Evolutionary conservation across 257 asterid genomes (phyloP), one percentile per base, ranked within the genome.

Genomic region (Gentiana dahurica): DNA sequence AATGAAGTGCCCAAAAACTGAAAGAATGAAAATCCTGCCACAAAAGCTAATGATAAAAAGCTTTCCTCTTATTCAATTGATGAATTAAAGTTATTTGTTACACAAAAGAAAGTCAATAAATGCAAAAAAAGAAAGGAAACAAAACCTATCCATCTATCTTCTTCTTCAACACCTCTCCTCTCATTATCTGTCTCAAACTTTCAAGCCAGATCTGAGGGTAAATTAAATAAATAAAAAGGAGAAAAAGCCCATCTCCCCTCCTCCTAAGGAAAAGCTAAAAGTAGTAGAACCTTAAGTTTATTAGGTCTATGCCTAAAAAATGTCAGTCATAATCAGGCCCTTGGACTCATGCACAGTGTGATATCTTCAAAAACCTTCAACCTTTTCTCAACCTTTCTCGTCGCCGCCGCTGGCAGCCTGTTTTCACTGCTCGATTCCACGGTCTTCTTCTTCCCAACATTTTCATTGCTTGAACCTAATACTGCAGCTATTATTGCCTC

Each of bases 311-410:
- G 44, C 36, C 5, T 44, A 50, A 58, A 39, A n/a, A 54, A 60
- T 44, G 53, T 54, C 24, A 39, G 24, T 24, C 24, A 24, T 24
- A 48, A 54, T 65, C 44, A 68, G 15, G 68, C 71, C 63, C 71
- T 65, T 35, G 95, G 96, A 60, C 93, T 86, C 69, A 80, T 61
- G 8, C 86, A 73, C 52, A 63, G 57, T 5, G 96, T 87, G 61
- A 91, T 91, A 35, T 91, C 96, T 58, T 81, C 92, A 50, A 91
- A 91, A 62, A 87, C 98, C 72, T 79, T 87, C 49, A 91, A 76
- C 79, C 98, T 83, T 79, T 87, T 85, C 35, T 87, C 98, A 12
- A 77, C 75, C 79, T 85, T 83, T 55, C 65, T 74, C 9, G 46
- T 41, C 46, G 46, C 46, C 24, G 24, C 24, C 45, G 60, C 63